Evolutionary conservation across 2,329 filamentous ascomycete species (phyloP), one percentile per base, ranked within the genome.

Genomic region (Colletotrichum sp.): DNA sequence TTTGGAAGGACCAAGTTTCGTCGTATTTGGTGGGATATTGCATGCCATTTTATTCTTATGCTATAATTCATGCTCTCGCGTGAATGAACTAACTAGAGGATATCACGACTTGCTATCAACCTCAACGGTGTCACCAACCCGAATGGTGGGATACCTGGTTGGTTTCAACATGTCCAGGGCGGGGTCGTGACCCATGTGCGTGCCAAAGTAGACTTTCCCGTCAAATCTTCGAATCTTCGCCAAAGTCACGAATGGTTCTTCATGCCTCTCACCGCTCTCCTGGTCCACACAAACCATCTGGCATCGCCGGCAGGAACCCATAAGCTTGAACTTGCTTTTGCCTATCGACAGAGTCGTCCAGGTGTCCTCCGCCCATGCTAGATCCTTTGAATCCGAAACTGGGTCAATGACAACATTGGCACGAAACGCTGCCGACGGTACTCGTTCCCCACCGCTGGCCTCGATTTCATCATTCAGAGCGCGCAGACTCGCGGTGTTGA

Each of bases 281-380:
- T 98, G 97, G 79, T 99, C 93, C 59, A 98, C 91, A 81, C 96
- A 98, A 12, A 99, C 93, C 96, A 99, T 98, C 82, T 98, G 95
- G 78, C 97, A 99, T 73, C 97, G 88, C 74, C 95, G 90, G 79
- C 97, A 99, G 5, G 94, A 90, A 1, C 96, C 96, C 6, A 98
- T 84, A 79, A 97, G 90, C 75, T 93, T 87, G 78, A 95, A 94
- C 12, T 84, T 82, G 72, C 92, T 88, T 3, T 82, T 77, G 3
- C 93, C 94, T 71, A 98, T 93, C 11, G 84, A 87, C 54, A 98
- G 79, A 18, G 83, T 87, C 15, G 85, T 86, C 96, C 96, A 98
- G 8, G 85, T 82, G 77, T 98, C 97, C 83, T 98, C 96, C 1
- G 89, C 88, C 81, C 97, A 98, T 1, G 95, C 81, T 18, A 79